These are phyloP conservation scores for Raffaelea deltoideospora DNA, from an alignment of 2,329 filamentous ascomycete genomes.

Conservation along the genomic window DNA sequence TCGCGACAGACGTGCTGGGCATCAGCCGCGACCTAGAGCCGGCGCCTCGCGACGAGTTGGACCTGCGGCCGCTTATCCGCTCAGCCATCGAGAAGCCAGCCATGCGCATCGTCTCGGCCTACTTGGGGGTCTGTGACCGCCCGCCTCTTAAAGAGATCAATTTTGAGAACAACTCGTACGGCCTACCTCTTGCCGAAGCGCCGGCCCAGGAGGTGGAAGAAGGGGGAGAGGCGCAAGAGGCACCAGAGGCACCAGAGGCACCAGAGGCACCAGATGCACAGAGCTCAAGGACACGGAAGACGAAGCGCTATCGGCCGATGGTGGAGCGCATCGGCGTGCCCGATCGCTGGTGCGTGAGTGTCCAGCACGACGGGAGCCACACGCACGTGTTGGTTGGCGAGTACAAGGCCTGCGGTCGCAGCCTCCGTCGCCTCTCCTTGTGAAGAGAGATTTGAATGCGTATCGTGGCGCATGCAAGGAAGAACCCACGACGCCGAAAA, in stretches of 20 bases:
- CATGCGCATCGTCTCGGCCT: background rate
- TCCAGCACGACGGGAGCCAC: background rate
- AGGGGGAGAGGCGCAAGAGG: too few species aligned
- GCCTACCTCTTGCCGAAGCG: background rate
- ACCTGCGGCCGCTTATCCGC: constrained; percentile 3
- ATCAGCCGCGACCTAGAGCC: constrained; percentile 1
- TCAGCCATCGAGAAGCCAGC: constrained; percentile 4
- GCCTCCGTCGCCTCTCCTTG: too few species aligned
- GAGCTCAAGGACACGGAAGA: background rate
- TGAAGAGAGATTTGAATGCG: too few species aligned
- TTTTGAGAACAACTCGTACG: constrained; percentile 1
- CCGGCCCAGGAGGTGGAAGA: background rate
- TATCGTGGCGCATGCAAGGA: too few species aligned
- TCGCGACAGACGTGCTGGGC: background rate
- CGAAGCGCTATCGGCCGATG: background rate
- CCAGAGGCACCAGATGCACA: too few species aligned
- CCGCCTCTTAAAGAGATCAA: background rate
- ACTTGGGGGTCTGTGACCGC: too few species aligned
- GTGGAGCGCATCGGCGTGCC: background rate
- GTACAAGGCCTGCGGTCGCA: constrained; percentile 1
- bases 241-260: too few species aligned
- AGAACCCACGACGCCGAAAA: too few species aligned
- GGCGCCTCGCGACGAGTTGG: background rate
- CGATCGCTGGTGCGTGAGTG: background rate
- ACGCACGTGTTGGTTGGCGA: background rate